A percentile compares a stretch with the other conserved stretches of the same genome.
Conservation (phyloP, 192 early-diverging fungal species). For the Mortierella hygrophila region DNA sequence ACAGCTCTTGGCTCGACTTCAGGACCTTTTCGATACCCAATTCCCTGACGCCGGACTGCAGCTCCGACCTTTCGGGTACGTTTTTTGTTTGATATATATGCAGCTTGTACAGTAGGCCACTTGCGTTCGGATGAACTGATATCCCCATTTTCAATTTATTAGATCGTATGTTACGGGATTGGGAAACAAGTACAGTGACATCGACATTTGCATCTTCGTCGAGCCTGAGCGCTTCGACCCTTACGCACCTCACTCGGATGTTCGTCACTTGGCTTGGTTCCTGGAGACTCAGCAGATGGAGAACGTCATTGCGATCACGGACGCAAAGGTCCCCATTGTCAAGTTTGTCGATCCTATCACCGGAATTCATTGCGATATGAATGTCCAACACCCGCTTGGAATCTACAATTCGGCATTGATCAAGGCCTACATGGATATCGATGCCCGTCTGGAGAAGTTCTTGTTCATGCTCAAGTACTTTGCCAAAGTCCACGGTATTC, state of each 20-base stretch:
- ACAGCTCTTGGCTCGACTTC: constrained; percentile 13
- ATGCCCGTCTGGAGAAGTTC: constrained; percentile 41
- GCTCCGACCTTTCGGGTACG: constrained; percentile 43
- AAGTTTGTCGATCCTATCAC: constrained; percentile 47
- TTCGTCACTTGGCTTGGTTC: constrained; percentile 20
- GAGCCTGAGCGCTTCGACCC: neutral
- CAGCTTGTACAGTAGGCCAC: neutral
- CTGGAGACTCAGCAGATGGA: constrained; percentile 26
- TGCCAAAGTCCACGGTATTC: constrained; percentile 44
- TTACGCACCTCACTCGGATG: neutral
- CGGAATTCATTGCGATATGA: constrained; percentile 52
- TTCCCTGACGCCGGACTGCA: constrained; percentile 21
- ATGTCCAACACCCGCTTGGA: constrained; percentile 45
- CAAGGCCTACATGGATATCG: constrained; percentile 47
- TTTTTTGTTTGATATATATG: neutral
- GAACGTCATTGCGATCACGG: constrained; percentile 28
- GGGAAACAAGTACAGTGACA: constrained; percentile 25
- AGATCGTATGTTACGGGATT: constrained; percentile 39
- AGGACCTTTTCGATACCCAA: constrained; percentile 19
- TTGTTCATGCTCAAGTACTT: constrained; percentile 48
- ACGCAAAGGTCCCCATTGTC: constrained; percentile 58
- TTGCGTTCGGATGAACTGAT: neutral
- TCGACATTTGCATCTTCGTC: constrained; percentile 36
- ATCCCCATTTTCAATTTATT: neutral
- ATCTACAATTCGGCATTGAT: constrained; percentile 54